Evolutionary conservation across 1,139 yeast genomes (phyloP).

Genomic region (Ogataea hybrid): DNA sequence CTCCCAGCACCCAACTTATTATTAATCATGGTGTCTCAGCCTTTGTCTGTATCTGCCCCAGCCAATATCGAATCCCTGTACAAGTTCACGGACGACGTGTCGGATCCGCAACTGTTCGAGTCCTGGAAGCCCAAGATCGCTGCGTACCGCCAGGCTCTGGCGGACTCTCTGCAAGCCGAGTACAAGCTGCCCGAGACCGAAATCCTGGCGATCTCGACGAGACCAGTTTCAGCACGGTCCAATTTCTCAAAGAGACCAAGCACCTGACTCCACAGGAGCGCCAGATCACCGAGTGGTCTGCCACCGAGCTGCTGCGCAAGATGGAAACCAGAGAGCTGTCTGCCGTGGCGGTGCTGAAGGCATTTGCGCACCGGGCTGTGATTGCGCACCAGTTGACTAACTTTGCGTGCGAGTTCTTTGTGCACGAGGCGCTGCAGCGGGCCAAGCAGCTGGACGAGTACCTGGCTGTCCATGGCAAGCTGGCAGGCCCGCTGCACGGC

Average conservation of each 20-base stretch:
- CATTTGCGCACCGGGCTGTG: conserved; percentile 44
- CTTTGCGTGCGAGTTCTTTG: conserved; percentile 57
- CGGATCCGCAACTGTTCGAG: conserved; percentile 30
- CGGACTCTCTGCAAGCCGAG: conserved; percentile 41
- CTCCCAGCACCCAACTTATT: background rate
- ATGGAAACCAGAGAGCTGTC: conserved; percentile 38
- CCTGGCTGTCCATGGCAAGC: conserved; percentile 50
- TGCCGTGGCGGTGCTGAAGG: conserved; percentile 41
- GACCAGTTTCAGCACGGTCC: conserved; percentile 45
- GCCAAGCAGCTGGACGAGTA: conserved; percentile 56
- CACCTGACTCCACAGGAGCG: conserved; percentile 45
- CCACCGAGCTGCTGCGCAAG: conserved; percentile 36
- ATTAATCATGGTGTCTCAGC: conserved; percentile 12
- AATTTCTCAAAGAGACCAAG: conserved; percentile 42
- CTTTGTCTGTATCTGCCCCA: conserved; percentile 25
- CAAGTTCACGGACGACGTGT: conserved; percentile 30
- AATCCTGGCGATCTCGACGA: conserved; percentile 39
- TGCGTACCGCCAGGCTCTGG: conserved; percentile 45
- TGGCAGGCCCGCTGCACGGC: conserved; percentile 76
- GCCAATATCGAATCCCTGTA: conserved; percentile 26
- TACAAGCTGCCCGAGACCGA: conserved; percentile 42
- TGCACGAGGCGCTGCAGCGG: conserved; percentile 52
- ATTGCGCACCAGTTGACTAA: conserved; percentile 54
- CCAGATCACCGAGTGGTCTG: conserved; percentile 47
- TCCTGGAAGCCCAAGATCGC: conserved; percentile 51